Evolutionary conservation across 2,329 filamentous ascomycete genomes (phyloP), one percentile per base, ranked within the genome.

Genomic region (Pleomassaria siparia): DNA sequence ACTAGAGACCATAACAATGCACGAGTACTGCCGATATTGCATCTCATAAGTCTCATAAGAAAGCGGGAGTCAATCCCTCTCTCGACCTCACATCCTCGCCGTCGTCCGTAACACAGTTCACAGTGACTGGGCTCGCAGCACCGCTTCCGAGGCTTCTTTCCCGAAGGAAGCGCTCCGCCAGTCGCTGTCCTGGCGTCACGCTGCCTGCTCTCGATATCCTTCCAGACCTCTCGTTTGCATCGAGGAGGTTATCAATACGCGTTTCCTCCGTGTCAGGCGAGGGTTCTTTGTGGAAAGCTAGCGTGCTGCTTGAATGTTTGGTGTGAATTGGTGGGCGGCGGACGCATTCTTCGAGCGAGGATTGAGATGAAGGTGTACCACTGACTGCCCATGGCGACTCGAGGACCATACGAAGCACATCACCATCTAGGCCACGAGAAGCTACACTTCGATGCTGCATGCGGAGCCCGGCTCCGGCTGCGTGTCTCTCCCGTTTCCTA

Each of bases 161-260:
- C n/a, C 50, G 54, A 21, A 69, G 33, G 30, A 66, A 70, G 8
- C 51, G 51, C 24, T 69, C 62, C 2, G 59, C 67, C 58, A 70
- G 55, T 18, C 60, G 52, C 32, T 66, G 65, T 9, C 66, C 65
- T 1, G 63, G 66, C 4, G 66, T 68, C 10, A 44, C 44, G 20
- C 56, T 59, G 7, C 55, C 59, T 9, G 46, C 51, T 16, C 46
- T 24, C 13, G 21, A 44, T 7, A 25, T n/a, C 42, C 25, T 37
- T n/a, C 18, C 44, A 28, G 21, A 15, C 46, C 44, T 15, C 46
- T 45, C 35, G 50, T 42, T 10, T 7, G 15, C n/a, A 26, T 18
- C 41, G 9, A 54, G 30, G 15, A 58, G 16, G 5, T 42, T 42
- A 16, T 60, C 58, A 21, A 56, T 55, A 18, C 29, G 45, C 20